Evolutionary conservation across 306 rosid species (phyloP).

Genomic region (Boehmeria nivea): DNA sequence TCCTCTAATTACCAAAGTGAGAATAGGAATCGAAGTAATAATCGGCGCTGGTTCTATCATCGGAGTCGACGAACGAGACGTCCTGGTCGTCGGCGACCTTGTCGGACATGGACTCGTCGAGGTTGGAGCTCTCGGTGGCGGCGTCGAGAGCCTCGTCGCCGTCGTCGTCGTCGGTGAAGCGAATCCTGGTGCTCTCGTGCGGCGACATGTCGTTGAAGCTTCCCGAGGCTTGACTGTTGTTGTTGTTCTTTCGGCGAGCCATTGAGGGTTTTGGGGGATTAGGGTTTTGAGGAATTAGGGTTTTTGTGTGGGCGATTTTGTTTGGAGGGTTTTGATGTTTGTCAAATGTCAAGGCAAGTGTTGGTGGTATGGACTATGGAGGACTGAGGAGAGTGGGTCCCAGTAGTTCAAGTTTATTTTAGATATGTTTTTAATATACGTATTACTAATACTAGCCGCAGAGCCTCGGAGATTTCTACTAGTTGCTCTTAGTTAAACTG

Average conservation of each 20-base stretch:
- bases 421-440: too few relatives aligned
- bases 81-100: constrained; percentile 29
- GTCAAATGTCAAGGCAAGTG: background rate
- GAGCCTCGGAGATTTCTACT: too few relatives aligned
- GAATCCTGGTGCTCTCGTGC: constrained; percentile 32
- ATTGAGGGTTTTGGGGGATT: constrained; percentile 21
- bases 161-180: constrained; percentile 53
- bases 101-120: constrained; percentile 73
- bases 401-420: too few relatives aligned
- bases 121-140: constrained; percentile 52
- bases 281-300: background rate
- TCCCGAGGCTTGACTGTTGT: constrained; percentile 26
- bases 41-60: constrained; percentile 91
- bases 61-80: constrained; percentile 32
- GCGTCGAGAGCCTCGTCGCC: constrained; percentile 48
- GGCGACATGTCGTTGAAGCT: constrained; percentile 15
- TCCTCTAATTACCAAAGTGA: constrained; percentile 67
- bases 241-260: constrained; percentile 60
- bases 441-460: too few relatives aligned
- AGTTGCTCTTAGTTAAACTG: too few relatives aligned
- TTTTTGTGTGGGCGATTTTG: constrained; percentile 15
- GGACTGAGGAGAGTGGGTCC: too few relatives aligned
- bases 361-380: too few relatives aligned
- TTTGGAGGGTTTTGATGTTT: constrained; percentile 1
- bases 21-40: constrained; percentile 97